These are phyloP conservation scores for Excoecaria cochinchinensis DNA, from an alignment of 345 rosid genomes.

Conservation along the genomic window DNA sequence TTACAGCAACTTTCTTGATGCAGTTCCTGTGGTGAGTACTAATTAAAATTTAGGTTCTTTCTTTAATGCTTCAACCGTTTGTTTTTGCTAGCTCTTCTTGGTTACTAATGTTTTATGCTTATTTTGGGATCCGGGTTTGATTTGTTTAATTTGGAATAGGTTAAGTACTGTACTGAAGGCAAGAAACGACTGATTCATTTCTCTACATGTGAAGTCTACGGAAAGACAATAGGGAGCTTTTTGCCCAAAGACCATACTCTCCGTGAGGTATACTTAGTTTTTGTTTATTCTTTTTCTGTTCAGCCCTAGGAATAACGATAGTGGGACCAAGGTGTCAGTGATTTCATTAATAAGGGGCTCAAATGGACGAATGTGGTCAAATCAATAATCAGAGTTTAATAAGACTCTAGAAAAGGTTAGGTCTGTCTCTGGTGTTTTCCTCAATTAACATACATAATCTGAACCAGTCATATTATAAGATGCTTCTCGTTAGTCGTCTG, in stretches of 20 bases:
- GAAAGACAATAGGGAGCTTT: slow-evolving; percentile 89
- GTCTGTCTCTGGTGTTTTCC: too few relatives aligned
- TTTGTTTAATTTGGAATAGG: slow-evolving; percentile 43
- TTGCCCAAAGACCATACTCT: slow-evolving; percentile 92
- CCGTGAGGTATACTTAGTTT: slow-evolving; percentile 71
- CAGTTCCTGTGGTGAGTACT: slow-evolving; percentile 86
- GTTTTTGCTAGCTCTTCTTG: too few relatives aligned
- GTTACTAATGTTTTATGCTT: not conserved
- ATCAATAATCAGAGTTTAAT: too few relatives aligned
- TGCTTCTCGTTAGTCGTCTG: too few relatives aligned
- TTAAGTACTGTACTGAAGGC: slow-evolving; percentile 95
- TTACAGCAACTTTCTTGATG: slow-evolving; percentile 97
- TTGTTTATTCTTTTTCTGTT: slow-evolving; percentile 21
- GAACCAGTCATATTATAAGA: too few relatives aligned
- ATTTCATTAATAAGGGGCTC: not conserved
- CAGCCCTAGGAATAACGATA: too few relatives aligned
- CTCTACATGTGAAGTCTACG: slow-evolving; percentile 98
- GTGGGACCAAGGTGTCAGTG: too few relatives aligned
- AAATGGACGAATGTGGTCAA: too few relatives aligned
- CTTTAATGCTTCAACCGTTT: not conserved
- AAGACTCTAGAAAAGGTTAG: too few relatives aligned
- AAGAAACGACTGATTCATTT: slow-evolving; percentile 95
- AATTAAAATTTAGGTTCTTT: not conserved
- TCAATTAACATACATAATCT: too few relatives aligned
- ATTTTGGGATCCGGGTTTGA: slow-evolving; percentile 13